Conservation (phyloP, 163 green algal species). For the Chlamydomonas reinhardtii region DNA sequence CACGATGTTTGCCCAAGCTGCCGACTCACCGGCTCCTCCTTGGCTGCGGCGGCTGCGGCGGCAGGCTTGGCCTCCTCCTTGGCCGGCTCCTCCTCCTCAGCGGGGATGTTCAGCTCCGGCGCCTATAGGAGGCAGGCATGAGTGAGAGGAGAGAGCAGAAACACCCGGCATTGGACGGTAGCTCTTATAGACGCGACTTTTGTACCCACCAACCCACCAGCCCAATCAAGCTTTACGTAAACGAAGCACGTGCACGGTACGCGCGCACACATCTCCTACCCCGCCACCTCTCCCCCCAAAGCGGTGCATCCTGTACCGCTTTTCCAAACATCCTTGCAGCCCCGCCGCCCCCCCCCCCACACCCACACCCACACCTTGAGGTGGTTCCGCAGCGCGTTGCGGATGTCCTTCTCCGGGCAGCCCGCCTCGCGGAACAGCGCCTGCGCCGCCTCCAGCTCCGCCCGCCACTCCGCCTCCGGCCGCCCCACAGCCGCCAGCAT, state of each 20-base stretch:
- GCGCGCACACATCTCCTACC: too few species aligned
- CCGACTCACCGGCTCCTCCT: slow-evolving; percentile 19
- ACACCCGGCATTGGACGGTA: too few species aligned
- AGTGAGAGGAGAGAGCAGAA: too few species aligned
- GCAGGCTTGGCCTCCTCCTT: slow-evolving; percentile 10
- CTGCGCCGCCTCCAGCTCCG: slow-evolving; percentile 75
- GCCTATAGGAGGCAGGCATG: neutral
- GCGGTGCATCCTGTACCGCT: too few species aligned
- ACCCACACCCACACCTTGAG: slow-evolving; percentile 29
- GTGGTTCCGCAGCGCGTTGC: slow-evolving; percentile 83
- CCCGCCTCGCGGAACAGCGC: slow-evolving; percentile 75
- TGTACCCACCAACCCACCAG: too few species aligned
- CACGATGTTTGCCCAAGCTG: too few species aligned
- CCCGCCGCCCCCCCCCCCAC: too few species aligned
- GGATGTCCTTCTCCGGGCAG: slow-evolving; percentile 82
- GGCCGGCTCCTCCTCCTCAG: slow-evolving; percentile 64
- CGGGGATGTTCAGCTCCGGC: slow-evolving; percentile 77
- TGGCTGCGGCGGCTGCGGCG: slow-evolving; percentile 39
- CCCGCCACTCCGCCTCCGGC: slow-evolving; percentile 57
- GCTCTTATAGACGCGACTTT: too few species aligned
- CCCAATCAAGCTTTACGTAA: too few species aligned
- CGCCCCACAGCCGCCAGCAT: slow-evolving; percentile 69
- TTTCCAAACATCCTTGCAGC: too few species aligned
- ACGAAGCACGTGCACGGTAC: too few species aligned
- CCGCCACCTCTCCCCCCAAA: too few species aligned